Base-by-base conservation (phyloP, 148 eudicot species). In the Silene conica region DNA sequence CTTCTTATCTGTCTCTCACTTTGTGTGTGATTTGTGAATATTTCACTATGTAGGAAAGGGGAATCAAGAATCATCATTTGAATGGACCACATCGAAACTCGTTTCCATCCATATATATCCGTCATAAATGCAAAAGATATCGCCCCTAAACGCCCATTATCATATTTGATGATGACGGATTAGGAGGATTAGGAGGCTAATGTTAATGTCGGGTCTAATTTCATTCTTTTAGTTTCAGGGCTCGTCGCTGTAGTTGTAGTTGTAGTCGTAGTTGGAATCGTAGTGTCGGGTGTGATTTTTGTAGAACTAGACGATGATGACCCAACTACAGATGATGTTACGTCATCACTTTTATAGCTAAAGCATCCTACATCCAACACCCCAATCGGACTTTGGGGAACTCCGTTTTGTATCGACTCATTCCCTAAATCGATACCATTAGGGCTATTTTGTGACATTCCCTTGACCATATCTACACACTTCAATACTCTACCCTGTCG, bases 321-420 rank as follows among this genome's bases (percentile, higher is more conserved):
- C 43, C 67, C 77, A 83, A 73, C 79, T 23, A 52, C 8, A 69
- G 63, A 21, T 6, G 73, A 12, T 69, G 79, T 67, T 20, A 75
- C 22, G 21, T 80, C 86, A 80, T 81, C 84, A 78, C 75, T 88
- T 81, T 77, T 84, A 75, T 71, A 81, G 86, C 89, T 89, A 73
- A 88, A 77, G 74, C 89, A 81, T 58, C 79, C 74, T 55, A 87
- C 88, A 76, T 92, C 92, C 82, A 91, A 82, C 63, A 91, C 92
- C 70, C 92, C 89, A 70, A 76, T 79, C 57, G 97, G 93, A 62
- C 94, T 89, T 5, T 87, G 78, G 25, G 86, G 88, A 55, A 83
- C 60, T 28, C 68, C 69, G 71, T 66, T 15, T 16, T 74, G 60
- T 15, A 65, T 65, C 2, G 69, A 18, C 5, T n/a, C n/a, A 65